Evolutionary conservation across 805 yeast species (phyloP), one percentile per base, ranked within the genome.

Genomic region (Nakazawaea ambrosiae): DNA sequence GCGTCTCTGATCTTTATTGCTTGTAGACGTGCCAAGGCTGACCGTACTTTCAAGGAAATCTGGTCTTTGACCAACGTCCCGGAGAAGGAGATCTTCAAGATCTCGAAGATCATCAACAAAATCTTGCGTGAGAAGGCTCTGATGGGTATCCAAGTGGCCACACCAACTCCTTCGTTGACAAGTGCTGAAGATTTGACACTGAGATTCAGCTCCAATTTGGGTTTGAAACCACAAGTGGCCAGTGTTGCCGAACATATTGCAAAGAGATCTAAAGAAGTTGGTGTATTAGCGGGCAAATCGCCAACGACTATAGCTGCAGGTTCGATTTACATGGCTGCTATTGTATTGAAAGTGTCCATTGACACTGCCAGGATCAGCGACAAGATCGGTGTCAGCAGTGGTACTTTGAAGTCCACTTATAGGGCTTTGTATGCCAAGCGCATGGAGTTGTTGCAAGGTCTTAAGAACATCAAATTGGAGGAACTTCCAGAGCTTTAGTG

Each of bases 281-380:
- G 97, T 39, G 94, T 90, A 27, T 69, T 92, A 52, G 97, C 95
- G 14, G 97, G 98, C 50, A 75, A 96, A 48, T 85, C 96, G 3
- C 98, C 98, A 20, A 89, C 89, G 38, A 90, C 98, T 26, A 87
- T 92, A 53, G 97, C 97, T 0, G 97, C 97, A 6, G 94, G 97
- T 1, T 95, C 92, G 4, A 90, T 92, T 34, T 92, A 90, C 61
- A 81, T 92, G 84, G 85, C 96, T 5, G 83, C 90, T 4, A 65
- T 85, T n/a, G 63, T 92, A n/a, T 89, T 89, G 56, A 83, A 83
- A 31, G 79, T 81, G 25, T 82, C 78, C 36, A 66, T 86, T 26
- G 67, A 83, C 3, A 89, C 96, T 1, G 63, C 81, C 2, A 82
- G 77, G 51, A 90, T 92, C 40, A 85, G 95, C 10, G 96, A 87